phyloP scores from a whole-genome alignment of 352 stramenopile genomes.

The Phytophthora lateralis region DNA sequence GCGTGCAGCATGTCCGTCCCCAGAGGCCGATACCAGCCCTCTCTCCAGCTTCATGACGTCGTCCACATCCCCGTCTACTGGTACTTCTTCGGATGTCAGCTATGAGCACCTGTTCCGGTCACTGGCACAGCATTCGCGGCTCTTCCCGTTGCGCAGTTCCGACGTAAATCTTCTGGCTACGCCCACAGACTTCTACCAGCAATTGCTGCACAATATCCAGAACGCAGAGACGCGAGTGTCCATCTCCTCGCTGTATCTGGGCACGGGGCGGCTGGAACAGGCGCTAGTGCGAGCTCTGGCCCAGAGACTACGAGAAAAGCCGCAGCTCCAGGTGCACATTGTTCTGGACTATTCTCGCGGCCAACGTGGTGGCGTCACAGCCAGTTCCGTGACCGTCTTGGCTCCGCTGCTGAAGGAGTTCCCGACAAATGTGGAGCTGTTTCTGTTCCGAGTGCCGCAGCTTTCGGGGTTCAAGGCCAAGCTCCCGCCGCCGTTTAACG shows the following conservation, averaged over 20 bases:
- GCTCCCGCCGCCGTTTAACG: constrained; percentile 78
- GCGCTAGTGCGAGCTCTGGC: constrained; percentile 52
- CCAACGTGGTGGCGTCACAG: constrained; percentile 47
- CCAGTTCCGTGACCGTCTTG: constrained; percentile 71
- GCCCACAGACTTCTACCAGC: constrained; percentile 66
- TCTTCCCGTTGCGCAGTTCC: constrained; percentile 67
- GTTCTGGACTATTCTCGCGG: constrained; percentile 78
- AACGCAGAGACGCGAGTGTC: constrained; percentile 51
- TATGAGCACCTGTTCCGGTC: constrained; percentile 64
- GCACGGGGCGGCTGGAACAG: constrained; percentile 60
- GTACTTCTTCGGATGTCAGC: constrained; percentile 3
- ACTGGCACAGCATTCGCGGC: constrained; percentile 51
- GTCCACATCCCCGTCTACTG: background rate
- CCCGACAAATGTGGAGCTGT: constrained; percentile 57
- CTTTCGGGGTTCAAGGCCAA: constrained; percentile 62
- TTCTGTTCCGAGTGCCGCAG: constrained; percentile 77
- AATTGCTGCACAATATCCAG: constrained; percentile 63
- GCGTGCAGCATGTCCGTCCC: background rate
- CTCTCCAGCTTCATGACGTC: background rate
- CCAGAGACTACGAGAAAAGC: constrained; percentile 40
- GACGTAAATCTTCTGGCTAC: constrained; percentile 56
- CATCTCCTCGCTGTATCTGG: constrained; percentile 77
- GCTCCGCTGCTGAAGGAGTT: constrained; percentile 51
- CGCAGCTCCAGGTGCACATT: constrained; percentile 59
- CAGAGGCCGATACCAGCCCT: background rate